Conservation (phyloP, 257 asterid species). For the Solanum chiquidenum region DNA sequence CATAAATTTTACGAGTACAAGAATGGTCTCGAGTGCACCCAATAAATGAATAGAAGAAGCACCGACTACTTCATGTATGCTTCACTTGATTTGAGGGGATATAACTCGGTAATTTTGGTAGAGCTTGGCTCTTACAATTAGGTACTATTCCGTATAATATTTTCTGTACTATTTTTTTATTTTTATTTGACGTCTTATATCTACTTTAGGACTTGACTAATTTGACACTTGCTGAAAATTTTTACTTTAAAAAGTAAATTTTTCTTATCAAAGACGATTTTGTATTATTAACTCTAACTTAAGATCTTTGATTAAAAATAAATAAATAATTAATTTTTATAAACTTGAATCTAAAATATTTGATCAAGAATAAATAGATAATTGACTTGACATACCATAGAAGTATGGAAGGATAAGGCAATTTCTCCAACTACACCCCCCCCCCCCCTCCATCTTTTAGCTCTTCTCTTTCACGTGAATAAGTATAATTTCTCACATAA, state of each 20-base stretch:
- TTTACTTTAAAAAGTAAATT: fast-evolving
- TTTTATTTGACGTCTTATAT: too few species aligned
- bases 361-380: neutral
- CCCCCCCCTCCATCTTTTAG: neutral
- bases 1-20: neutral
- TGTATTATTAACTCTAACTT: neutral
- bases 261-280: neutral
- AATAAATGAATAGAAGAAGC: neutral
- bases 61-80: neutral
- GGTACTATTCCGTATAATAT: neutral
- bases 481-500: neutral
- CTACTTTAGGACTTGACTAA: neutral
- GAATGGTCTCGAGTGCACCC: neutral
- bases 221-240: too few species aligned
- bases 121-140: neutral
- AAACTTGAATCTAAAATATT: neutral
- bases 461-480: neutral
- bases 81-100: neutral
- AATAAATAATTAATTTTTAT: neutral
- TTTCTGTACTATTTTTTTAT: neutral
- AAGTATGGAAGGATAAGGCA: neutral
- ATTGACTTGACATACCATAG: neutral
- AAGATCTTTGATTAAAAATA: neutral
- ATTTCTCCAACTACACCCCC: neutral
- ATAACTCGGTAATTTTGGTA: neutral